Evolutionary conservation across 257 asterid genomes (phyloP).

Genomic region (Cinchona pubescens): DNA sequence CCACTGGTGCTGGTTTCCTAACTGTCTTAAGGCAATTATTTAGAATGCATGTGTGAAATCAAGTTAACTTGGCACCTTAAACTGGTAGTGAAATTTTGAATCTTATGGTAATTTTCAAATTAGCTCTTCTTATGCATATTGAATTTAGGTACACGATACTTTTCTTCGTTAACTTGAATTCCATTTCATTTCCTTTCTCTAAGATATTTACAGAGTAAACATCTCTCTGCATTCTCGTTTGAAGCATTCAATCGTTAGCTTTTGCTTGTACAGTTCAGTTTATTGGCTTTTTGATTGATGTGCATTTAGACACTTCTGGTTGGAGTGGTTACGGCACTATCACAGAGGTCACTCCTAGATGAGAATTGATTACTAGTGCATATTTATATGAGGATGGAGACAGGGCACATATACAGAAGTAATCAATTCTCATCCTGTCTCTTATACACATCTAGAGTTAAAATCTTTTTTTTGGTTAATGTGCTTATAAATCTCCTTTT

Average conservation of each 20-base stretch:
- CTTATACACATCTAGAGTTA: not conserved
- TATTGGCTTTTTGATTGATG: too few species aligned
- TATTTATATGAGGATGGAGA: constrained; percentile 1
- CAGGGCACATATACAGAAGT: too few species aligned
- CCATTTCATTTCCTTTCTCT: not conserved
- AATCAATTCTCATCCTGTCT: too few species aligned
- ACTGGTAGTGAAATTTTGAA: not conserved
- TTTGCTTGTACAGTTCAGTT: not conserved
- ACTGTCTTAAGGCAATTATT: not conserved
- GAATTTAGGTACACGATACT: too few species aligned
- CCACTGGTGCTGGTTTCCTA: not conserved
- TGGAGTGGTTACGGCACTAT: constrained; percentile 21
- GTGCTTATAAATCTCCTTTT: not conserved
- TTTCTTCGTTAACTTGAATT: not conserved
- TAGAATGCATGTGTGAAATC: not conserved
- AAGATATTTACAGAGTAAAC: not conserved
- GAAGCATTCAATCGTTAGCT: not conserved
- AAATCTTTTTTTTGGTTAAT: not conserved
- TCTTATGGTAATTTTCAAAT: not conserved
- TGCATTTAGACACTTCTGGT: too few species aligned
- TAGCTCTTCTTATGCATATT: not conserved
- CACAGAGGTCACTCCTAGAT: constrained; percentile 69
- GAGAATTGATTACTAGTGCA: constrained; percentile 23
- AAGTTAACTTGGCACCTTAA: not conserved
- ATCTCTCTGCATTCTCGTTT: not conserved